Evolutionary conservation across 2,329 filamentous ascomycete species (phyloP), one percentile per base, ranked within the genome.

Genomic region (Pleurostoma richardsiae): DNA sequence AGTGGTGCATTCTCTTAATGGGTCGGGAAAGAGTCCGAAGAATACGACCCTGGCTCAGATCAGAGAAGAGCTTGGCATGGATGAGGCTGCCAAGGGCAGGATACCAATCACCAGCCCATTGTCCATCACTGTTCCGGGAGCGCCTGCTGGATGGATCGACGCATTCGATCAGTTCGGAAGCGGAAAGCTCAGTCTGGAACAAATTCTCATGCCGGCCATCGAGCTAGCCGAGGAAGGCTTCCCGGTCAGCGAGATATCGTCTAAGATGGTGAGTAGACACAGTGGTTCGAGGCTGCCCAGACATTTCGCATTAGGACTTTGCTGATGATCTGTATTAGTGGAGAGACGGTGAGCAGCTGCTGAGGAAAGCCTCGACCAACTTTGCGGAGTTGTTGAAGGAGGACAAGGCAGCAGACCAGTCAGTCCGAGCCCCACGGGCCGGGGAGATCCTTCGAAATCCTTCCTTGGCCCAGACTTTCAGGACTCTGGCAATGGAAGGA

Each of bases 381-480:
- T 88, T 81, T 50, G 72, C 77, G n/a, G 91, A 96, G 59, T 85
- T 96, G 76, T 74, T 96, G 27, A 95, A 92, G 68, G 72, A 75
- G 36, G 89, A 95, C 50, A 65, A 71, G 1, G 83, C 82, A 1
- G 66, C 74, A 45, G 79, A 83, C 54, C 88, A 89, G 6, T 83
- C 33, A n/a, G 33, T 80, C 46, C 78, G 90, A 43, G 81, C 85
- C 1, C 91, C 92, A 1, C 72, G 68, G 3, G 74, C 88, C 0
- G 92, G 92, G 4, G 91, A 97, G 60, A 79, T 96, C 49, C 84
- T 95, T 74, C 88, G 82, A 69, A 95, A 94, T 54, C 85, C 86
- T 1, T 83, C 80, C 0, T 72, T 96, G 5, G 90, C 87, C 0
- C 75, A 79, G 40, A 96, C 90, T 0, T 95, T 95, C 66, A 78